phyloP scores from a whole-genome alignment of 2,329 filamentous ascomycete genomes.

The Penicillium sp. region DNA sequence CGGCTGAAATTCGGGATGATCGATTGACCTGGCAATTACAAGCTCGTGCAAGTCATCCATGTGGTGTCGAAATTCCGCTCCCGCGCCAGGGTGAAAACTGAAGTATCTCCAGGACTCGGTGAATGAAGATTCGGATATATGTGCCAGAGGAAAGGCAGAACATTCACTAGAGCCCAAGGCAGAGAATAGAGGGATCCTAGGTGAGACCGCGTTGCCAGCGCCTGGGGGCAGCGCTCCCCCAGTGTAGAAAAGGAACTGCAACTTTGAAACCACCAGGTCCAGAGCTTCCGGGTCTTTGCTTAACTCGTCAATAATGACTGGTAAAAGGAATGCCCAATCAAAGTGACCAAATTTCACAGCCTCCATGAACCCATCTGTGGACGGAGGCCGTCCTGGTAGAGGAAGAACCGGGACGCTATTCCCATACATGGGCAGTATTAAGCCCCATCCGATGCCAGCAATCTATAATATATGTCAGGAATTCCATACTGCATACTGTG shows the following conservation, averaged over 20 bases:
- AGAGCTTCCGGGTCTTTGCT: not conserved
- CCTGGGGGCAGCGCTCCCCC: not conserved
- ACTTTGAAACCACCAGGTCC: not conserved
- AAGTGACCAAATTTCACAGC: not conserved
- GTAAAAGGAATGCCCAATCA: slow-evolving; percentile 2
- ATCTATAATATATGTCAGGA: not conserved
- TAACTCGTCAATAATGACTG: slow-evolving; percentile 1
- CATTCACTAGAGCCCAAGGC: slow-evolving; percentile 1
- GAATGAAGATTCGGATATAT: not conserved
- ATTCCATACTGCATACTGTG: no score
- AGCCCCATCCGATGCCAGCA: slow-evolving; percentile 2
- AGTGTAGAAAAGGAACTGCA: not conserved
- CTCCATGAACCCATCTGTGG: not conserved
- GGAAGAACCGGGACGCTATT: not conserved
- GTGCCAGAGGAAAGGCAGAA: not conserved
- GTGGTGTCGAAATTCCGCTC: not conserved
- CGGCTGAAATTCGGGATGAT: not conserved
- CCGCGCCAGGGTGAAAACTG: not conserved
- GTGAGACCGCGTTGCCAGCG: not conserved
- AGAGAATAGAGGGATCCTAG: not conserved
- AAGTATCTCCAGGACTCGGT: slow-evolving; percentile 2
- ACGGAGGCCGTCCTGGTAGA: not conserved
- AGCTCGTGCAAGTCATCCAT: slow-evolving; percentile 2
- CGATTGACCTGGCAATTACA: not conserved
- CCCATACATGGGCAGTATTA: not conserved